These are phyloP conservation scores for Dipteronia sinensis DNA, from an alignment of 345 rosid genomes.

Conservation along the genomic window DNA sequence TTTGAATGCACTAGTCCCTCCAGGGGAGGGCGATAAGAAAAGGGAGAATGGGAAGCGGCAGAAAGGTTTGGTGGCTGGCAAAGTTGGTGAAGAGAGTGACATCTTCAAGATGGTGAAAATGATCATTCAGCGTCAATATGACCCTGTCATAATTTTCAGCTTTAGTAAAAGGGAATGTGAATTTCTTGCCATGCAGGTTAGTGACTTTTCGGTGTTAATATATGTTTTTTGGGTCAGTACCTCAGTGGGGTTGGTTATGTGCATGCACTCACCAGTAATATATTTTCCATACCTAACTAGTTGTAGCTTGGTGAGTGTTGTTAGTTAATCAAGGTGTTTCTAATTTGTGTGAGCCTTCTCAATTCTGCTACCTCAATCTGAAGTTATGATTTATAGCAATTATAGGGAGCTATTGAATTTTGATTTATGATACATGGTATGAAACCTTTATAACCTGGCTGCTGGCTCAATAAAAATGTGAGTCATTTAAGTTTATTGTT, in stretches of 20 bases:
- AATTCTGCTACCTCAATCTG: background rate
- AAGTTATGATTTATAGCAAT: background rate
- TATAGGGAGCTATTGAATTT: background rate
- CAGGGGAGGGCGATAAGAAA: constrained; percentile 70
- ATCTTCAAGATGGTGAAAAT: constrained; percentile 97
- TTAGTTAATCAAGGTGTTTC: background rate
- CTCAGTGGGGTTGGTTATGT: background rate
- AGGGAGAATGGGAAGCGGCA: constrained; percentile 74
- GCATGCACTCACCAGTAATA: background rate
- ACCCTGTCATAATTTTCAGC: constrained; percentile 95
- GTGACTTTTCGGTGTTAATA: constrained; percentile 16
- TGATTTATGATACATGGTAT: background rate
- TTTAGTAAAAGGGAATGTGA: constrained; percentile 99
- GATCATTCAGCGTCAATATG: constrained; percentile 94
- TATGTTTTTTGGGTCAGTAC: background rate
- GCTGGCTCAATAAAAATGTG: background rate
- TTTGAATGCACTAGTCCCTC: constrained; percentile 81
- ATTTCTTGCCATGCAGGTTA: constrained; percentile 97
- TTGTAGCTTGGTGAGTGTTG: background rate
- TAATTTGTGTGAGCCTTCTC: background rate
- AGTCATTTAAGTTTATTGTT: constrained; percentile 1
- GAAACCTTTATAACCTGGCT: background rate
- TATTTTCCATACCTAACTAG: background rate
- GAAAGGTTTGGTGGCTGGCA: constrained; percentile 63
- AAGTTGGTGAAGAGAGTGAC: constrained; percentile 95